Evolutionary conservation across 495 filamentous ascomycete species (phyloP).

Genomic region (Hypoxylon subgilvum): DNA sequence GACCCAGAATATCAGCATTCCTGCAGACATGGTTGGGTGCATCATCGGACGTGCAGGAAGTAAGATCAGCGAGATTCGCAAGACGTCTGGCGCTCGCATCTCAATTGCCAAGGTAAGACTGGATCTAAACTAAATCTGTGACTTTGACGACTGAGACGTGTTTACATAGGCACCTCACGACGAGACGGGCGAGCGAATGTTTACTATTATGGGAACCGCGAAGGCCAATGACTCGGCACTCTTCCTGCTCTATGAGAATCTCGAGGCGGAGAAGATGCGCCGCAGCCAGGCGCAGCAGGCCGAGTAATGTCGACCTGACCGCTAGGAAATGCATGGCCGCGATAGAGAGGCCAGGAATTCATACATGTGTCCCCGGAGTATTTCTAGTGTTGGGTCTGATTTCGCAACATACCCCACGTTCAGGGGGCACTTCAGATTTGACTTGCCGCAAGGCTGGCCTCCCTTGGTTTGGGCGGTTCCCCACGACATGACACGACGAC

Average conservation of each 20-base stretch:
- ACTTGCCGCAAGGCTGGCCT: slow-evolving; percentile 63
- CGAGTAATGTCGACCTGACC: slow-evolving; percentile 62
- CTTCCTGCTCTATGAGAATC: slow-evolving; percentile 96
- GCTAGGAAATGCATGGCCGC: slow-evolving; percentile 29
- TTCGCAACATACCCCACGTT: slow-evolving; percentile 47
- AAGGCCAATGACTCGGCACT: slow-evolving; percentile 92
- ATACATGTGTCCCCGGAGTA: slow-evolving; percentile 42
- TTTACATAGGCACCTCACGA: slow-evolving; percentile 80
- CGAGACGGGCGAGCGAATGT: slow-evolving; percentile 98
- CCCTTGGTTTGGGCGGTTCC: slow-evolving; percentile 50
- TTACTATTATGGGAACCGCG: slow-evolving; percentile 95
- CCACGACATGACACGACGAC: slow-evolving; percentile 54
- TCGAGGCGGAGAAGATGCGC: slow-evolving; percentile 97
- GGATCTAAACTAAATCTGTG: not conserved
- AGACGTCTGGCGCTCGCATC: slow-evolving; percentile 93
- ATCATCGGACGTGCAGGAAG: slow-evolving; percentile 93
- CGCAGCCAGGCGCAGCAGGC: slow-evolving; percentile 73
- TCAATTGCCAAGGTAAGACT: slow-evolving; percentile 84
- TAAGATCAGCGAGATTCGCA: slow-evolving; percentile 98
- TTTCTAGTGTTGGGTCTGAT: slow-evolving; percentile 51
- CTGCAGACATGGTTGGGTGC: slow-evolving; percentile 98
- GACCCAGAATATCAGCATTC: slow-evolving; percentile 99
- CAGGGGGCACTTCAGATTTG: slow-evolving; percentile 59
- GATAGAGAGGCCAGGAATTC: slow-evolving; percentile 28
- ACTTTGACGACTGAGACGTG: slow-evolving; percentile 12